These are phyloP conservation scores for Aspergillus hortae DNA, from an alignment of 2,329 filamentous ascomycete species.

Conservation along the genomic window DNA sequence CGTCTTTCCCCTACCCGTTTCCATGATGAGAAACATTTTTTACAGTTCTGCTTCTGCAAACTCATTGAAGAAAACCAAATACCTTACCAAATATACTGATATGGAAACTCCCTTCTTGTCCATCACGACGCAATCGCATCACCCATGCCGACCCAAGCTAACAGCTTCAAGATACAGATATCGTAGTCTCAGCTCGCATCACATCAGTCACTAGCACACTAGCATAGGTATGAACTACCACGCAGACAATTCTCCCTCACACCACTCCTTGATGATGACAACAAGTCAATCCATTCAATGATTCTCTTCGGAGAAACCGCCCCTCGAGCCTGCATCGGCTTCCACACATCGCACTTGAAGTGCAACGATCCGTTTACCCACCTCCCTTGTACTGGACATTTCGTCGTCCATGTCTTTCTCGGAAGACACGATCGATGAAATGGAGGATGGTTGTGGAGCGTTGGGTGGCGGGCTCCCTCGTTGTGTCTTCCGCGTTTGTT, in stretches of 20 bases:
- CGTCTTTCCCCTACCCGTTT: constrained; percentile 10
- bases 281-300: constrained; percentile 63
- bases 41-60: constrained; percentile 64
- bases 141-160: constrained; percentile 2
- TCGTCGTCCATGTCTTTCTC: constrained; percentile 14
- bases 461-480: constrained; percentile 24
- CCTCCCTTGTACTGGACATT: constrained; percentile 46
- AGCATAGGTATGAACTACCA: constrained; percentile 22
- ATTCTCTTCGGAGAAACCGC: constrained; percentile 41
- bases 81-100: constrained; percentile 57
- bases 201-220: neutral
- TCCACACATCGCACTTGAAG: constrained; percentile 14
- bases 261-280: constrained; percentile 51
- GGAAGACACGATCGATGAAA: constrained; percentile 11
- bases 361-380: constrained; percentile 25
- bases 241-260: constrained; percentile 7
- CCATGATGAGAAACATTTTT: constrained; percentile 50
- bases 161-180: constrained; percentile 13
- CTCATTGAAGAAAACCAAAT: constrained; percentile 55
- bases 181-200: neutral
- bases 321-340: constrained; percentile 28
- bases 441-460: constrained; percentile 47
- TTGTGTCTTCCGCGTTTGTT: constrained; percentile 16
- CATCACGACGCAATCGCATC: neutral
- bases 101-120: constrained; percentile 8